These are phyloP conservation scores for Oxyria digyna DNA, from an alignment of 148 eudicot genomes.

Conservation along the genomic window DNA sequence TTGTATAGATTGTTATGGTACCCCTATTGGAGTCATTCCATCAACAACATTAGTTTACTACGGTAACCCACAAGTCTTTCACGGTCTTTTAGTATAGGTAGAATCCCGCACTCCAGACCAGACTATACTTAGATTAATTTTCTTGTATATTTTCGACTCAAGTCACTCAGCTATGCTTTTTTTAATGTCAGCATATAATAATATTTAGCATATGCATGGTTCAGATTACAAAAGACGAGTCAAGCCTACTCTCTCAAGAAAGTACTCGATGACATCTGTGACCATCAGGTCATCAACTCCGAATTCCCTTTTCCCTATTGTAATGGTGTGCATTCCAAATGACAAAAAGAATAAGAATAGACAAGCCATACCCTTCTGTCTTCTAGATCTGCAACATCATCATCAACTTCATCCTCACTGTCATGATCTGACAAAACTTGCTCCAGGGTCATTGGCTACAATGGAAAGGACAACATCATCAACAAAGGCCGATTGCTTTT, in stretches of 20 bases:
- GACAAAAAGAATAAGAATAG: not conserved
- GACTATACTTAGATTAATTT: not conserved
- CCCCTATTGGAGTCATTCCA: not conserved
- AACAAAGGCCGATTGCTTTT: not conserved
- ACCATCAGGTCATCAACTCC: too few species aligned
- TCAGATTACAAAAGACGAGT: not conserved
- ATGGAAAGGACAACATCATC: not conserved
- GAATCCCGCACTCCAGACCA: not conserved
- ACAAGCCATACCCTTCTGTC: constrained; percentile 74
- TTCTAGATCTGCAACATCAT: constrained; percentile 96
- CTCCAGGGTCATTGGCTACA: constrained; percentile 81
- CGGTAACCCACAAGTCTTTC: not conserved
- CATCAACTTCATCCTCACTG: constrained; percentile 99
- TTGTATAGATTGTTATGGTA: not conserved
- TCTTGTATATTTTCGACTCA: not conserved
- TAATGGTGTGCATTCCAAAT: too few species aligned
- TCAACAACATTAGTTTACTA: not conserved
- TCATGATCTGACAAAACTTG: constrained; percentile 87
- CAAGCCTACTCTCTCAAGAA: too few species aligned
- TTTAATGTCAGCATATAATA: not conserved
- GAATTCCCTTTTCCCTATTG: too few species aligned
- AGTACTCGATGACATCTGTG: too few species aligned
- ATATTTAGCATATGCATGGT: not conserved
- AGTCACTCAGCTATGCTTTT: not conserved
- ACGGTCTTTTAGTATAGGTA: not conserved